Evolutionary conservation across 1,284 basidiomycete species (phyloP).

Genomic region (Filobasidium uniguttulatum): DNA sequence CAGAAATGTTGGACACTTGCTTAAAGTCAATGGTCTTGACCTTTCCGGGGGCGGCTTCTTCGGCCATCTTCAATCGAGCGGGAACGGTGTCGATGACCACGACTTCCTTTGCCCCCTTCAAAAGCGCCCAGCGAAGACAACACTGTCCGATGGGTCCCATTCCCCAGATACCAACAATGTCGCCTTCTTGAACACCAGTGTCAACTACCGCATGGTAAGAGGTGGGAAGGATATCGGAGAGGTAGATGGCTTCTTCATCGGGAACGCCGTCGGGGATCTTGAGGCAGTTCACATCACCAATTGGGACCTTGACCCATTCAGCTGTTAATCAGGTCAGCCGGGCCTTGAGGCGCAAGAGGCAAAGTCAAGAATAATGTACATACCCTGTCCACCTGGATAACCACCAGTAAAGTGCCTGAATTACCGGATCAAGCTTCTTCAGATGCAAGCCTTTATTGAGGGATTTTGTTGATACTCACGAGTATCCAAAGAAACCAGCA

Average conservation of each 20-base stretch:
- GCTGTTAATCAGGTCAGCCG: constrained; percentile 58
- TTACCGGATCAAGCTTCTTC: too few species aligned
- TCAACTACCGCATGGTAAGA: constrained; percentile 57
- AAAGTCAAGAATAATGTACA: not conserved
- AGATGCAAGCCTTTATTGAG: too few species aligned
- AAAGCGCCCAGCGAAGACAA: constrained; percentile 43
- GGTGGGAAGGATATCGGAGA: constrained; percentile 51
- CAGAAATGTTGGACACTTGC: constrained; percentile 45
- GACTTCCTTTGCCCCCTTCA: constrained; percentile 57
- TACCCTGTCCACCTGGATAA: not conserved
- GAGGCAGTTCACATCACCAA: constrained; percentile 54
- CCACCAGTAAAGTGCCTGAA: constrained; percentile 20
- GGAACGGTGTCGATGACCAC: constrained; percentile 57
- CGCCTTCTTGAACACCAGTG: constrained; percentile 51
- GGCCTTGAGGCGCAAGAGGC: constrained; percentile 44
- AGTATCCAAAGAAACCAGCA: constrained; percentile 54
- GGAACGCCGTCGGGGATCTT: constrained; percentile 52
- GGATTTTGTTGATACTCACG: too few species aligned
- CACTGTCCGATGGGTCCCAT: constrained; percentile 22
- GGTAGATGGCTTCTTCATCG: constrained; percentile 49
- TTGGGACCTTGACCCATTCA: constrained; percentile 44
- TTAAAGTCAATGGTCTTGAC: constrained; percentile 55
- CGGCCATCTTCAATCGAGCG: constrained; percentile 50
- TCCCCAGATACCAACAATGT: constrained; percentile 54
- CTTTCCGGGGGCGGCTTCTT: constrained; percentile 37